phyloP scores from a whole-genome alignment of 208 protist species.

The Strigomonas culicis region DNA sequence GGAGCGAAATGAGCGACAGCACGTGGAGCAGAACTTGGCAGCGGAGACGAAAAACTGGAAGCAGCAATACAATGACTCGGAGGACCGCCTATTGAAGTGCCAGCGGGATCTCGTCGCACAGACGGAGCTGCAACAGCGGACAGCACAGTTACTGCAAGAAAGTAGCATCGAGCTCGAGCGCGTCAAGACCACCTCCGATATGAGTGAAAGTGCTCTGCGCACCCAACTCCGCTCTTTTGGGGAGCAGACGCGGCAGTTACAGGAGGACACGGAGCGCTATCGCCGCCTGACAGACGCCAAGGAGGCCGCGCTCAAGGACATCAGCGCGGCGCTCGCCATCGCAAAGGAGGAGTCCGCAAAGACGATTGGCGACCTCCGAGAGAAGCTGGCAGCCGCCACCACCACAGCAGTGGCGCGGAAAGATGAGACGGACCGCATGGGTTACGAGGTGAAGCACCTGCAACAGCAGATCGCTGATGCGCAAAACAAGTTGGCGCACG shows the following conservation, averaged over 20 bases:
- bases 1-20: neutral
- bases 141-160: conserved; percentile 16
- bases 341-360: conserved; percentile 21
- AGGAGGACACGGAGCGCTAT: conserved; percentile 20
- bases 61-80: conserved; percentile 19
- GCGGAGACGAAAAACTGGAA: conserved; percentile 9
- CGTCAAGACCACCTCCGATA: conserved; percentile 7
- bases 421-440: conserved; percentile 39
- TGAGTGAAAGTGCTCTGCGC: conserved; percentile 8
- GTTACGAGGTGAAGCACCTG: conserved; percentile 33
- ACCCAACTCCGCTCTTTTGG: conserved; percentile 8
- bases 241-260: conserved; percentile 24
- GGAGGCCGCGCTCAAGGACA: conserved; percentile 24
- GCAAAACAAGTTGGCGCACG: conserved; percentile 26
- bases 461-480: conserved; percentile 34
- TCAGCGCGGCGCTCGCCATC: conserved; percentile 9
- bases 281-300: conserved; percentile 21
- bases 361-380: conserved; percentile 25
- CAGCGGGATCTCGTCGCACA: conserved; percentile 17
- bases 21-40: conserved; percentile 16
- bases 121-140: conserved; percentile 18
- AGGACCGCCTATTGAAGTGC: conserved; percentile 14
- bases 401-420: conserved; percentile 18
- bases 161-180: conserved; percentile 16
- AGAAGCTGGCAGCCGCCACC: conserved; percentile 31